Conservation (phyloP, 1,284 basidiomycete species). For the Sporisorium graminicola region DNA sequence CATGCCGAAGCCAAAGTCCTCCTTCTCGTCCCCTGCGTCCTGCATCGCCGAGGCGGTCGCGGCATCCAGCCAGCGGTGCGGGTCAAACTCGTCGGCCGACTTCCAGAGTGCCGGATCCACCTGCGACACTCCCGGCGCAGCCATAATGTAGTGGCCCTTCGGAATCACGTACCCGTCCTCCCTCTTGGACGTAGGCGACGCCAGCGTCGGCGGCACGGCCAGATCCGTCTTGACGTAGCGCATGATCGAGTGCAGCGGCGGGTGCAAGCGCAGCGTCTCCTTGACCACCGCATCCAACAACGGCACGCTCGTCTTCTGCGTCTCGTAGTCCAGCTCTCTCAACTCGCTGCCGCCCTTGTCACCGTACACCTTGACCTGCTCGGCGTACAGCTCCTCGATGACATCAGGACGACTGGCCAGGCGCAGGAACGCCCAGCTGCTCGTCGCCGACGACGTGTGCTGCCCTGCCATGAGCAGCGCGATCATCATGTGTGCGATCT, state of each 20-base stretch:
- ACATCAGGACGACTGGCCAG: slow-evolving; percentile 84
- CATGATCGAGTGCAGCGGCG: slow-evolving; percentile 72
- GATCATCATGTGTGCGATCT: slow-evolving; percentile 94
- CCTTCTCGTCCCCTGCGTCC: slow-evolving; percentile 78
- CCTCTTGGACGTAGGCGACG: slow-evolving; percentile 62
- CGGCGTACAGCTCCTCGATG: slow-evolving; percentile 77
- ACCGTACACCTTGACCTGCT: slow-evolving; percentile 87
- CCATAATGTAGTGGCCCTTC: slow-evolving; percentile 89
- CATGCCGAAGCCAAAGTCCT: slow-evolving; percentile 91
- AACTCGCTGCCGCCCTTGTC: slow-evolving; percentile 77
- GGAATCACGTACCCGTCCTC: slow-evolving; percentile 83
- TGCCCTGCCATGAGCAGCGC: slow-evolving; percentile 83
- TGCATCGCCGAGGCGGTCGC: slow-evolving; percentile 73
- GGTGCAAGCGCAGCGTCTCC: slow-evolving; percentile 81
- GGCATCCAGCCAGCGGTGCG: slow-evolving; percentile 82
- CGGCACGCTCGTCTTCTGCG: slow-evolving; percentile 81
- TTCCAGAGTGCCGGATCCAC: slow-evolving; percentile 87
- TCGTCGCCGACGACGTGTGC: slow-evolving; percentile 93
- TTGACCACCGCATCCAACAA: slow-evolving; percentile 89
- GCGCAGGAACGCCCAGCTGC: slow-evolving; percentile 90
- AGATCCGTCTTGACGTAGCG: slow-evolving; percentile 89
- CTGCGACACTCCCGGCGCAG: slow-evolving; percentile 88
- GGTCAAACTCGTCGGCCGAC: slow-evolving; percentile 76
- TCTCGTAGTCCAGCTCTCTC: slow-evolving; percentile 86
- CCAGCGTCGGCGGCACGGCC: slow-evolving; percentile 82